Percentiles rank a stretch among this genome's conserved stretches.
These are phyloP conservation scores for Nothophytophthora sp. DNA, from an alignment of 352 stramenopile genomes.

Conservation along the genomic window DNA sequence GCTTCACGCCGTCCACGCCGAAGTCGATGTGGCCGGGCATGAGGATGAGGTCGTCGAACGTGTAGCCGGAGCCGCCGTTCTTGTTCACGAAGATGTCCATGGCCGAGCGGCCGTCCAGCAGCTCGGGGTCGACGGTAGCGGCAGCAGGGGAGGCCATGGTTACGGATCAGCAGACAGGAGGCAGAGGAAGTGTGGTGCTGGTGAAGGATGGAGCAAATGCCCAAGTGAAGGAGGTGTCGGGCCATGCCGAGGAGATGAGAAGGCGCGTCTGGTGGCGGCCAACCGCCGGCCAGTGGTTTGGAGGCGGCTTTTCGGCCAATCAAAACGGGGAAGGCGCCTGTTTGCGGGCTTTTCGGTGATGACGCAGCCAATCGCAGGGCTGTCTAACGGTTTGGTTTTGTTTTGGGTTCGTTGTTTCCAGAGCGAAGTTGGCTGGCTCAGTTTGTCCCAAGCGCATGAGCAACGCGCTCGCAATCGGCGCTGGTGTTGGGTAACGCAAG, in stretches of 20 bases:
- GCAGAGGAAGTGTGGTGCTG: constrained; percentile 1
- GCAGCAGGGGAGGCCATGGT: constrained; percentile 26
- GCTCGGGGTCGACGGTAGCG: constrained; percentile 41
- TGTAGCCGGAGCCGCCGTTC: constrained; percentile 83
- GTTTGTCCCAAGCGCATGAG: no score
- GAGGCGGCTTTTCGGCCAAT: constrained; percentile 43
- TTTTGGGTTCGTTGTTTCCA: no score
- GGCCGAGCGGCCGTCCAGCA: constrained; percentile 76
- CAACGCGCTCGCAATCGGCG: no score
- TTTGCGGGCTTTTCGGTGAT: no score
- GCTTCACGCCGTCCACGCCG: constrained; percentile 84
- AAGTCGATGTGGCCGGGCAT: constrained; percentile 79
- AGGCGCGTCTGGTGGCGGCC: constrained; percentile 1
- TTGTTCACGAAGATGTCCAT: constrained; percentile 88
- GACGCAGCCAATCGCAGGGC: constrained; percentile 16
- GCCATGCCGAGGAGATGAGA: no score
- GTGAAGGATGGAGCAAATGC: constrained; percentile 26
- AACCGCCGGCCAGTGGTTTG: constrained; percentile 49
- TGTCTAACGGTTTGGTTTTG: no score
- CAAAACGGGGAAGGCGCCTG: not conserved
- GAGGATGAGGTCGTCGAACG: constrained; percentile 85
- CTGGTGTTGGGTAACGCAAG: no score
- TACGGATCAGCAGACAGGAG: not conserved
- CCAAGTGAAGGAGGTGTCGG: constrained; percentile 37
- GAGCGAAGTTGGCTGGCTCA: no score